phyloP scores from a whole-genome alignment of 306 rosid species.

The Elaeagnus macrophylla region DNA sequence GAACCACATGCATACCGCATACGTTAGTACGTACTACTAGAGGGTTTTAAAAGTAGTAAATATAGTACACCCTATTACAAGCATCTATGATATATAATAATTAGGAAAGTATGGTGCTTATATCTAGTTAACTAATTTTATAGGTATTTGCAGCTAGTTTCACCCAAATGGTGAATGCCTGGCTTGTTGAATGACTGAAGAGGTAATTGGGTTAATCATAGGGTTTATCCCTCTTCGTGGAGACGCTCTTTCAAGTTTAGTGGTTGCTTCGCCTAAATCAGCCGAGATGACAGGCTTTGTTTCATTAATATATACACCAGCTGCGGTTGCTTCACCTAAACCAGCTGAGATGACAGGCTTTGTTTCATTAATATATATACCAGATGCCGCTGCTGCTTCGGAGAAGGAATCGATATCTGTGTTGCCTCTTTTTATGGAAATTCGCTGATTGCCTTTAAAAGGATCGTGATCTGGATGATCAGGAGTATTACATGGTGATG shows the following conservation, averaged over 20 bases:
- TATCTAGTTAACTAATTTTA: not conserved
- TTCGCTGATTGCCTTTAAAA: constrained; percentile 52
- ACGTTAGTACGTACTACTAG: no score
- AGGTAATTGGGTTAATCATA: constrained; percentile 40
- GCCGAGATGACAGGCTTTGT: constrained; percentile 50
- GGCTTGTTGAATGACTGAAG: constrained; percentile 37
- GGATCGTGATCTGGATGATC: constrained; percentile 54
- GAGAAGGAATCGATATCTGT: constrained; percentile 54
- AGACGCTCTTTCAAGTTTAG: constrained; percentile 76
- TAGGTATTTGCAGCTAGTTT: not conserved
- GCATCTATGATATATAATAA: no score
- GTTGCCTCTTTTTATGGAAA: constrained; percentile 47
- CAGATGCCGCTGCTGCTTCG: constrained; percentile 11
- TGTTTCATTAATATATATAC: constrained; percentile 40
- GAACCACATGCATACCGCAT: no score
- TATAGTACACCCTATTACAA: no score
- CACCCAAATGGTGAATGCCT: constrained; percentile 67
- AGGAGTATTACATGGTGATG: no score
- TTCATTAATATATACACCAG: constrained; percentile 32
- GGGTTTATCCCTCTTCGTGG: constrained; percentile 81
- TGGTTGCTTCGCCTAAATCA: constrained; percentile 43
- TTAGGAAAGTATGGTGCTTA: no score
- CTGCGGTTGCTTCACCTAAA: constrained; percentile 1
- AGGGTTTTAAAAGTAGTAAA: no score
- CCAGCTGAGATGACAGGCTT: constrained; percentile 51